A percentile compares a stretch with the other conserved stretches of the same genome.
These are phyloP conservation scores for Lipomyces oligophaga DNA, from an alignment of 805 yeast genomes.

Conservation along the genomic window DNA sequence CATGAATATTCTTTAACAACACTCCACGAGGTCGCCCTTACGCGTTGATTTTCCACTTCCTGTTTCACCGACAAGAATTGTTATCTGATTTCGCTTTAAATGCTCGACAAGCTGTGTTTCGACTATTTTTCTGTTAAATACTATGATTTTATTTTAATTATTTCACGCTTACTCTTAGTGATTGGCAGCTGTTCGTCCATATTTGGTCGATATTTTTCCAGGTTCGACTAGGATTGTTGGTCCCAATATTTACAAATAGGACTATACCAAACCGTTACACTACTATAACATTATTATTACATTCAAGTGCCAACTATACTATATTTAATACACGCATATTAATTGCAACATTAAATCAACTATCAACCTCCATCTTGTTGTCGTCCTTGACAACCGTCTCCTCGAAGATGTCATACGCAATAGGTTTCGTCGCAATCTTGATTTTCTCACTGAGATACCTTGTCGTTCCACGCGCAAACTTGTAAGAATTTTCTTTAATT, in stretches of 20 bases:
- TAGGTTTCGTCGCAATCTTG: constrained; percentile 61
- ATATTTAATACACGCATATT: background rate
- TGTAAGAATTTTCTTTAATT: constrained; percentile 75
- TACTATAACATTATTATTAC: background rate
- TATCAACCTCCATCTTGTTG: constrained; percentile 25
- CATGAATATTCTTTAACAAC: background rate
- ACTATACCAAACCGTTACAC: background rate
- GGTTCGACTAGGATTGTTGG: background rate
- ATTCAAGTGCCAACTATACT: background rate
- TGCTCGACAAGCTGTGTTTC: constrained; percentile 51
- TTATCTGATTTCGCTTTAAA: constrained; percentile 56
- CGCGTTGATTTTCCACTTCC: constrained; percentile 97
- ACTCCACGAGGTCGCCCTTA: constrained; percentile 2
- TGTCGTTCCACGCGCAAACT: constrained; percentile 91
- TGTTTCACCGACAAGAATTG: constrained; percentile 89
- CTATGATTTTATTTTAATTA: background rate
- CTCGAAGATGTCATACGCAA: constrained; percentile 22
- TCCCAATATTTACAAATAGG: too few species aligned
- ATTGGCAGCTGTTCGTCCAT: constrained; percentile 5
- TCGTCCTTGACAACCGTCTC: constrained; percentile 22
- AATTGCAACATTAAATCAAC: background rate
- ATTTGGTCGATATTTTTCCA: background rate
- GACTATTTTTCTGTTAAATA: background rate
- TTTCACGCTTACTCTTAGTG: constrained; percentile 1
- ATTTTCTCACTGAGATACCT: constrained; percentile 70